Evolutionary conservation across 164 flowering plant species (phyloP), one percentile per base, ranked within the genome.

Genomic region (Brasenia schreberi): DNA sequence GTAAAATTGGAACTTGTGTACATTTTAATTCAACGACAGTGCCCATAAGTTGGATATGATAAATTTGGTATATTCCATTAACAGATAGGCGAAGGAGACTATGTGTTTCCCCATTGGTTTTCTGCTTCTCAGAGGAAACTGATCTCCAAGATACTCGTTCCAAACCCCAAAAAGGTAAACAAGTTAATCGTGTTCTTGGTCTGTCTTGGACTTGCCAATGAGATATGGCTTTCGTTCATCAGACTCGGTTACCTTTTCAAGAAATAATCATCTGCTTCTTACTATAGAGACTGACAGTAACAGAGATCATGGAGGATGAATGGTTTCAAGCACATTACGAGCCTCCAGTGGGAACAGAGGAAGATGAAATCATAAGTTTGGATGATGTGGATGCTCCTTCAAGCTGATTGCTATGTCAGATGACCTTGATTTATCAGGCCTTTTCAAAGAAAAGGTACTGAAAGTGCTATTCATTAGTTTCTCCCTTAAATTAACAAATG

Each of bases 31-130:
- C 27, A 23, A 23, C 2, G 27, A 23, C 1, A 23, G 27, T 23
- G 27, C 27, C 27, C 27, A 23, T 23, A 23, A 23, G 27, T 23
- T 23, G 27, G 27, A 23, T 23, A 23, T 23, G 27, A 23, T 23
- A 23, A 23, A 2, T 23, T 23, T 23, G 2, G 2, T 23, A 23
- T 23, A 23, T 0, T 23, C 27, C 27, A 23, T 23, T 23, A n/a
- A 19, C 63, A 60, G 96, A 89, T 87, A 77, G 71, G 75, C 43
- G 77, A 70, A 80, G 92, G 85, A 65, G 82, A 84, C 7, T 87
- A 78, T 75, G 65, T 67, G 60, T 85, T 43, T 69, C 96, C 96
- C 45, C 68, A 66, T 16, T 84, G 90, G 90, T 81, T 87, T 65
- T 74, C 90, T 61, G 67, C 44, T 52, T 64, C 70, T 33, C 88